These are phyloP conservation scores for Dictyostelium gargantuum DNA, from an alignment of 208 protist species.

Conservation along the genomic window DNA sequence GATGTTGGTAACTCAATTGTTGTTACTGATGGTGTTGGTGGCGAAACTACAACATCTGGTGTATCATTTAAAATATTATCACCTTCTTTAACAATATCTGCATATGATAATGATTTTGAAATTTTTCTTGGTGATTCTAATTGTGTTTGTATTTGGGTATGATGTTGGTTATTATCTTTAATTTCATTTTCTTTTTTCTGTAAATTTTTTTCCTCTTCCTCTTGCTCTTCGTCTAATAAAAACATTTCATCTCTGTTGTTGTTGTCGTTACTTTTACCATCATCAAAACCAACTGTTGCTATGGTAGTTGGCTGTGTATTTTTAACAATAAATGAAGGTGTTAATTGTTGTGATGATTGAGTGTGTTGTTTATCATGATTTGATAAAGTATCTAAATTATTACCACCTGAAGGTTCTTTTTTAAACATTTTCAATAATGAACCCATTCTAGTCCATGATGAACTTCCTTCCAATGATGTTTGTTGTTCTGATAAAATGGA, in stretches of 20 bases:
- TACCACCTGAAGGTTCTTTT: background rate
- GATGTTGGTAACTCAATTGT: background rate
- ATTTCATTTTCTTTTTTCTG: background rate
- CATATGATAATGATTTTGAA: background rate
- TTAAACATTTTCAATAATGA: slow-evolving; percentile 13
- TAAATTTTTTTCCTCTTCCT: background rate
- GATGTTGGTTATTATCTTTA: background rate
- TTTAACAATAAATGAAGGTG: background rate
- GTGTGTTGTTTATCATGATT: background rate
- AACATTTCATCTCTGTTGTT: slow-evolving; percentile 2
- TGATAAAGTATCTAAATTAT: background rate
- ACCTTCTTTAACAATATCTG: slow-evolving; percentile 1
- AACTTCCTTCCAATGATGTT: background rate
- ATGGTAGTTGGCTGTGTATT: background rate
- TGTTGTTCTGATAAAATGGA: background rate
- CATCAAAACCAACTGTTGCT: background rate
- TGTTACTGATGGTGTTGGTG: background rate
- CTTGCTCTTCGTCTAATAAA: slow-evolving; percentile 21
- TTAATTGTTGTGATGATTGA: background rate
- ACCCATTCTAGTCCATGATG: background rate
- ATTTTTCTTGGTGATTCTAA: background rate
- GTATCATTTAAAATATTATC: background rate
- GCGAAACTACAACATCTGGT: background rate
- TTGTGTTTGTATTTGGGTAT: background rate
- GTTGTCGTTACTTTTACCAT: too few species aligned